Base-by-base conservation (phyloP, 73 alveolate species). In the Paraurostyla sp. region DNA sequence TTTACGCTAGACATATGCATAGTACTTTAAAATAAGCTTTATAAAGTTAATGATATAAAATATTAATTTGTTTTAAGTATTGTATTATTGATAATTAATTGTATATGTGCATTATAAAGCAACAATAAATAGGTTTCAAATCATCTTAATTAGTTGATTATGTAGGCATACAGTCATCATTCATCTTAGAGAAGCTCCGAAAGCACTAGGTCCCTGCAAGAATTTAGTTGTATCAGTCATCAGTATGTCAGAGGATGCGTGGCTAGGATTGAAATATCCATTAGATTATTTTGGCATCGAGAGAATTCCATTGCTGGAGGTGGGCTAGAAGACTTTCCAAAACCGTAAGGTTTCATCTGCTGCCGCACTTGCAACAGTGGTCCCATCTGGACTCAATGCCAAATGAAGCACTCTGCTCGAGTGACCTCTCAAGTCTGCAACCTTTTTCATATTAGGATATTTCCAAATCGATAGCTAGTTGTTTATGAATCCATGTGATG, bases 331-430 rank as follows among this genome's bases (percentile, higher is more conserved):
- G 65, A 97, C 98, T 87, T 96, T 92, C 99, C 99, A 98, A 95
- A 98, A 98, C 80, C 99, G 93, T 88, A 98, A 94, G 29, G 99
- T 98, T 92, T 98, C 99, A 94, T 98, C 99, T 7, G 99, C 98
- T 18, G 99, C 97, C 16, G 99, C 99, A 23, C 99, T 91, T 58
- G 98, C 99, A 16, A 98, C 95, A 54, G 99, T 95, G 13, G 99
- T 92, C 49, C 99, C 99, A 94, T 98, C 99, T 0, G 99, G 99
- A 48, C 98, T 94, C 84, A 97, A 93, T 0, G 99, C 98, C 85
- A 97, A 62, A 87, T 98, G 98, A 50, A 98, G 88, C 29, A 94
- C 97, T 29, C 97, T 46, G 71, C 95, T 92, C 71, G 97, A 96
- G 91, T 98, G 99, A 7, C 99, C 99, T 60, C 90, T 88, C 63